Evolutionary conservation across 2,329 filamentous ascomycete genomes (phyloP).

Genomic region (Botrytis byssoidea): DNA sequence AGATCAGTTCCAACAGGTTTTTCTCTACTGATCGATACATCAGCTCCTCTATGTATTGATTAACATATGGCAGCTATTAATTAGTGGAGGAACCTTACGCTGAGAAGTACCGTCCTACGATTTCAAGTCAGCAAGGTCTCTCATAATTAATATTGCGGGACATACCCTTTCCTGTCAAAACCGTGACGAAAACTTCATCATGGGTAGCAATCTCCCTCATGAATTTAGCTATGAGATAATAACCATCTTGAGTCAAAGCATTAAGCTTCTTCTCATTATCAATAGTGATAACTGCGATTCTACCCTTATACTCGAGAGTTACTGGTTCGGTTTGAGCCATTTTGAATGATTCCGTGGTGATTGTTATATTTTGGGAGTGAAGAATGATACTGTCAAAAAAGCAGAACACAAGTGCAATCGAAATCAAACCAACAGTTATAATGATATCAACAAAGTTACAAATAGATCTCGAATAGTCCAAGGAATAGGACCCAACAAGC

Average conservation of each 20-base stretch:
- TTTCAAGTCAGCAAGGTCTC: slow-evolving; percentile 12
- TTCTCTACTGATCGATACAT: slow-evolving; percentile 60
- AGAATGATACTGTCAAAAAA: not conserved
- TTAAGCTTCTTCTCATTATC: slow-evolving; percentile 86
- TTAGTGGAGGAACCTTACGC: slow-evolving; percentile 57
- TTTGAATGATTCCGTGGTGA: slow-evolving; percentile 8
- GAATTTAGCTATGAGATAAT: slow-evolving; percentile 72
- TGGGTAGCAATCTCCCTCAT: slow-evolving; percentile 75
- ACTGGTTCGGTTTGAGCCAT: slow-evolving; percentile 30
- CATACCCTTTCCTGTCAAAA: slow-evolving; percentile 75
- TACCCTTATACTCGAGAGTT: slow-evolving; percentile 60
- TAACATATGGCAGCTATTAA: slow-evolving; percentile 15
- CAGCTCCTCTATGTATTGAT: slow-evolving; percentile 63
- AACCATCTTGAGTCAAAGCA: slow-evolving; percentile 68
- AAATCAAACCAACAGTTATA: no score
- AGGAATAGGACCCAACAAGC: not conserved
- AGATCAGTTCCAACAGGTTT: slow-evolving; percentile 43
- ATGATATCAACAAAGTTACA: not conserved
- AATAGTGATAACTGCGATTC: slow-evolving; percentile 81
- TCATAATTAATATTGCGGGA: slow-evolving; percentile 41
- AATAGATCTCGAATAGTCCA: not conserved
- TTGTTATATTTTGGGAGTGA: not conserved
- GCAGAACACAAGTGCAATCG: not conserved
- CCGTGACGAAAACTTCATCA: slow-evolving; percentile 79
- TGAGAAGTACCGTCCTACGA: slow-evolving; percentile 66